Conservation (phyloP, 140 eudicot genomes). For the Flaveria floridana region DNA sequence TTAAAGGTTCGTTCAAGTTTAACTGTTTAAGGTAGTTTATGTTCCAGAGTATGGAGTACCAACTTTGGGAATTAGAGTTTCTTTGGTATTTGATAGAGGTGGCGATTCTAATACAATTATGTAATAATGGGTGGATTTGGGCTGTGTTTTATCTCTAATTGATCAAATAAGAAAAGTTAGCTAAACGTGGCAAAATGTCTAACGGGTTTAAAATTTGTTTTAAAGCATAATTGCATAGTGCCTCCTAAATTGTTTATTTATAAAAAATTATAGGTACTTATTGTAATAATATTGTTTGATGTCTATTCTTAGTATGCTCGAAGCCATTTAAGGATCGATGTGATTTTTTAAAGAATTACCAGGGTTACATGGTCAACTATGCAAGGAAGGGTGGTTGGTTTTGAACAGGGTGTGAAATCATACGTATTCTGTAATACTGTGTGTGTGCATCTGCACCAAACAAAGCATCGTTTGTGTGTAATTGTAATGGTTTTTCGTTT, state of each 20-base stretch:
- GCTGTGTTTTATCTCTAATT: background rate
- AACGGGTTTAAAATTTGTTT: background rate
- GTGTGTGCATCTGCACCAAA: no score
- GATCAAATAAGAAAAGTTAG: background rate
- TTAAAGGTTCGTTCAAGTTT: constrained; percentile 39
- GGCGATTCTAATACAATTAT: background rate
- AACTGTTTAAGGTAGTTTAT: constrained; percentile 22
- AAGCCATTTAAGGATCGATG: no score
- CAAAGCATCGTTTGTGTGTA: no score
- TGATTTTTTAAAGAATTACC: no score
- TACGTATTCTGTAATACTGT: background rate
- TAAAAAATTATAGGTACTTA: no score
- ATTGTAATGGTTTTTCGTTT: no score
- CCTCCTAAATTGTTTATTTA: background rate
- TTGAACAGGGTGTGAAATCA: background rate
- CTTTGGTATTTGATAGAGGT: background rate
- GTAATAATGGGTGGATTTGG: background rate
- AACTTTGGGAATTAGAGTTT: background rate
- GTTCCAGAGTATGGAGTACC: background rate
- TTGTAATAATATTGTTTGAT: no score
- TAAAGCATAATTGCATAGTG: background rate
- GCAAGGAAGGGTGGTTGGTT: no score
- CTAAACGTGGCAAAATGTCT: background rate
- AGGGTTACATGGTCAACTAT: no score
- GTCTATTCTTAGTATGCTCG: no score